Evolutionary conservation across 257 asterid species (phyloP), one percentile per base, ranked within the genome.

Genomic region (Jacaranda mimosifolia): DNA sequence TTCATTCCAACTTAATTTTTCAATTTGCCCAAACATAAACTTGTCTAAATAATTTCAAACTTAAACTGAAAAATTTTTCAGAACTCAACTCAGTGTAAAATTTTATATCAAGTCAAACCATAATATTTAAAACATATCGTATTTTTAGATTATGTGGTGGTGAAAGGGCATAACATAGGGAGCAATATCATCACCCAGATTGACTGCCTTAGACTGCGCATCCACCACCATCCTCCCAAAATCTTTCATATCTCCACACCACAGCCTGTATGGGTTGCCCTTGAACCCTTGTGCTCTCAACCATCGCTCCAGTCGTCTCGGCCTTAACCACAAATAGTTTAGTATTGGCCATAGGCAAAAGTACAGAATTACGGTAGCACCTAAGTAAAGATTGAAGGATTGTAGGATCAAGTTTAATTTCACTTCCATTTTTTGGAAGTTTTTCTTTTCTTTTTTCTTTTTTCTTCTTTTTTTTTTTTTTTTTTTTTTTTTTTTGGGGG

Each of bases 191-290:
- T 81, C 84, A 3, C 62, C 55, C 12, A 85, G 53, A 6, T 42
- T 51, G 65, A 83, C 79, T 0, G 91, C 83, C 62, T 78, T 79
- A 0, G 82, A 65, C 21, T 81, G 78, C 0, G 88, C 87, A 40
- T 68, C 53, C 62, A 77, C 63, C 1, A 58, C 64, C 85, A 85
- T 55, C 15, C 32, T 14, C n/a, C 32, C 74, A 75, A 77, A 72
- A 56, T 87, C 89, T 68, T 83, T 85, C 42, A 79, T 49, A 45
- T 87, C 89, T 17, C 91, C 91, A 68, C 77, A 69, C 19, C 84
- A 39, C 14, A 68, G 13, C 63, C 78, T 79, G 78, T 87, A 87
- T 1, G 85, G 43, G 70, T 79, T 84, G 53, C 91, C 86, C 10
- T 40, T 74, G 19, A 85, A 60, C 0, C 91, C 89, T 74, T 85